phyloP scores from a whole-genome alignment of 73 alveolate genomes.

The Paramecium tetraurelia region DNA sequence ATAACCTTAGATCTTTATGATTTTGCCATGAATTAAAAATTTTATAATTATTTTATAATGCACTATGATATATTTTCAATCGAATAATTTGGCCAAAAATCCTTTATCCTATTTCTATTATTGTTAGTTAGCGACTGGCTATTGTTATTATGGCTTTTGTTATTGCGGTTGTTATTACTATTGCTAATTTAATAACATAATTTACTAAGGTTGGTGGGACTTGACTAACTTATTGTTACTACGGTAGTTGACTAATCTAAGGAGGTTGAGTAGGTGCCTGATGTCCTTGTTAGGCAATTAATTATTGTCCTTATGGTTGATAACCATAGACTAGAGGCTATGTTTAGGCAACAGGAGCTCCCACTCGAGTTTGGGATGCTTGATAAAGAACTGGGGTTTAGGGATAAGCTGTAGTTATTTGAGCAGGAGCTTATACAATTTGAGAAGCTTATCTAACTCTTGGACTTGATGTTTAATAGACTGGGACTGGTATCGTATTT shows the following conservation, averaged over 20 bases:
- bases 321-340: not conserved
- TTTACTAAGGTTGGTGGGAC: not conserved
- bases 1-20: conserved; percentile 60
- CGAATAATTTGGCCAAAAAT: conserved; percentile 18
- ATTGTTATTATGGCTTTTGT: not conserved
- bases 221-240: not conserved
- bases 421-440: not conserved
- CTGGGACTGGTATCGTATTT: not conserved
- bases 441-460: not conserved
- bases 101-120: conserved; percentile 27
- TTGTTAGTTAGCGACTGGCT: not conserved
- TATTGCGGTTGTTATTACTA: not conserved
- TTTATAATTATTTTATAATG: not conserved
- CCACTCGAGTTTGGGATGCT: conserved; percentile 2
- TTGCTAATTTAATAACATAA: not conserved
- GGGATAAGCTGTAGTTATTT: not conserved
- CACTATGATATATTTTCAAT: not conserved
- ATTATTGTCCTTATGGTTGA: not conserved
- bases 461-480: not conserved
- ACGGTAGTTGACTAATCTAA: not conserved
- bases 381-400: not conserved
- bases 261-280: not conserved
- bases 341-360: conserved; percentile 3
- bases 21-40: conserved; percentile 58
- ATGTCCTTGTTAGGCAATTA: not conserved